Percentiles rank a stretch among this genome's conserved stretches.
These are phyloP conservation scores for Dryadomyces quercivorus DNA, from an alignment of 2,329 filamentous ascomycete species.

Conservation along the genomic window DNA sequence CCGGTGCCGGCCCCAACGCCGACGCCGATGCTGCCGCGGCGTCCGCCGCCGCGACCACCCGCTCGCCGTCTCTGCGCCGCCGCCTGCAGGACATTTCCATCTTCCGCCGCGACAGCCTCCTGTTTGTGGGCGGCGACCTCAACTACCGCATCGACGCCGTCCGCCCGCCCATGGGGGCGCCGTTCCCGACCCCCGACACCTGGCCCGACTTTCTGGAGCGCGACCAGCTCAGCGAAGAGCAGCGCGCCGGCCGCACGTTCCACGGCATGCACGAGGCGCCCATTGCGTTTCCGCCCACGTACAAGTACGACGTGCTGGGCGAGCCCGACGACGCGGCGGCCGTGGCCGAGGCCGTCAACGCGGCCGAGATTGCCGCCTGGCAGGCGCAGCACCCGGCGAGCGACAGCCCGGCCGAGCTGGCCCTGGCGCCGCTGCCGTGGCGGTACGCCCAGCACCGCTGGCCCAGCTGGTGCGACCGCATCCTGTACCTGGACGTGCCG, in stretches of 20 bases:
- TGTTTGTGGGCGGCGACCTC: slow-evolving; percentile 84
- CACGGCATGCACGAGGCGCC: slow-evolving; percentile 67
- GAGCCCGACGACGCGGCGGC: neutral
- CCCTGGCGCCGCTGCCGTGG: slow-evolving; percentile 36
- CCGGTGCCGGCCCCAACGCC: no score
- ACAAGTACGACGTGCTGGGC: slow-evolving; percentile 59
- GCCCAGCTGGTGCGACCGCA: slow-evolving; percentile 88
- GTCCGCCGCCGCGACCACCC: no score
- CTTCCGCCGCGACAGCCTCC: slow-evolving; percentile 61
- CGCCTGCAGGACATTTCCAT: slow-evolving; percentile 48
- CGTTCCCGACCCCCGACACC: slow-evolving; percentile 52
- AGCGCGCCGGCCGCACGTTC: slow-evolving; percentile 53
- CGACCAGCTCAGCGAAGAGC: slow-evolving; percentile 73
- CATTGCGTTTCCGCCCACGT: slow-evolving; percentile 78
- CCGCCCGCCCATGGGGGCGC: slow-evolving; percentile 47
- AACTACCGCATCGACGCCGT: slow-evolving; percentile 80
- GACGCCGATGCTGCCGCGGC: no score
- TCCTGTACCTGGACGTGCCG: slow-evolving; percentile 61
- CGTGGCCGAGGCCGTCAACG: slow-evolving; percentile 17
- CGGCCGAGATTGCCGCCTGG: slow-evolving; percentile 13
- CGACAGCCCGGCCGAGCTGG: slow-evolving; percentile 20
- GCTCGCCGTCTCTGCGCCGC: slow-evolving; percentile 3
- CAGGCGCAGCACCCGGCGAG: slow-evolving; percentile 11
- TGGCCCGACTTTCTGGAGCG: slow-evolving; percentile 54
- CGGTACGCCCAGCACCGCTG: slow-evolving; percentile 71